Evolutionary conservation across 208 protist species (phyloP).

Genomic region (Lotmaria passim): DNA sequence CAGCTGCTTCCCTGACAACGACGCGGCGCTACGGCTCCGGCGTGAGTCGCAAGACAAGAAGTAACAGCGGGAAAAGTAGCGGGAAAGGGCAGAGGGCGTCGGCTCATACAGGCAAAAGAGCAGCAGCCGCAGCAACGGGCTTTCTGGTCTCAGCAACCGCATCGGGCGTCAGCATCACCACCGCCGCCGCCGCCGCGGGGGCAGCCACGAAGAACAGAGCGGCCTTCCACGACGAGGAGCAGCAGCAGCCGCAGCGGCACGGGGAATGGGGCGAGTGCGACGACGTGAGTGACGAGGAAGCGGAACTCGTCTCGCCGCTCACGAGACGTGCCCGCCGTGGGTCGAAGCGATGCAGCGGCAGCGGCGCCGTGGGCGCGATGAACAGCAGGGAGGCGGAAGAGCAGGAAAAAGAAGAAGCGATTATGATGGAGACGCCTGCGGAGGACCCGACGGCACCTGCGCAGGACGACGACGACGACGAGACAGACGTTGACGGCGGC

Average conservation of each 20-base stretch:
- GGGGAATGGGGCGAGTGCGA: background rate
- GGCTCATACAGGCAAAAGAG: background rate
- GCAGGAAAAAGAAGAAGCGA: constrained; percentile 7
- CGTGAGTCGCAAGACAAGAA: background rate
- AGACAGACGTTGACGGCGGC: background rate
- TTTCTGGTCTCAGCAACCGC: background rate
- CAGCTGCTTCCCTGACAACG: background rate
- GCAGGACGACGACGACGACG: constrained; percentile 26
- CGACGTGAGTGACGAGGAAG: background rate
- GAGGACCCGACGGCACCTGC: constrained; percentile 8
- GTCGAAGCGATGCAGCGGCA: background rate
- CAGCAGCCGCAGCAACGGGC: background rate
- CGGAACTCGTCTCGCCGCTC: background rate
- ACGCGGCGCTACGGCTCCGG: constrained; percentile 4
- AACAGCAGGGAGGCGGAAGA: background rate
- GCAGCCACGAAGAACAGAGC: too few species aligned
- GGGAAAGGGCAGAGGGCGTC: background rate
- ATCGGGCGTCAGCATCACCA: background rate
- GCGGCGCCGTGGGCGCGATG: background rate
- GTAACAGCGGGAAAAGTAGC: background rate
- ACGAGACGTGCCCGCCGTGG: background rate
- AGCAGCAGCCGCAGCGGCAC: background rate
- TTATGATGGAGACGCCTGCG: background rate
- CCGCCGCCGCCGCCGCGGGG: too few species aligned
- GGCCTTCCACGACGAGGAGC: too few species aligned